Base-by-base conservation (phyloP, 2,329 filamentous ascomycete genomes). In the Aspergillus transmontanensis region DNA sequence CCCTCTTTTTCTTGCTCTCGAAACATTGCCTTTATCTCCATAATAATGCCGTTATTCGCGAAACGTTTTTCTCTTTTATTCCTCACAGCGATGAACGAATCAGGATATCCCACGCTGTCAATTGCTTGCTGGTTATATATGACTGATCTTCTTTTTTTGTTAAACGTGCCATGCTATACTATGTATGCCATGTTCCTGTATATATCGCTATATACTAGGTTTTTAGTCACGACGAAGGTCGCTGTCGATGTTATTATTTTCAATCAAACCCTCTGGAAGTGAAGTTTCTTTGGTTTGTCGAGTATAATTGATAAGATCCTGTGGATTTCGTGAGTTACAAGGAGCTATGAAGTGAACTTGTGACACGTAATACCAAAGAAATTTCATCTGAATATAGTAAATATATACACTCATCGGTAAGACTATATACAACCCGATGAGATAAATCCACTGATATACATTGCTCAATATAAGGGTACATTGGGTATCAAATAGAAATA, bases 21-120 rank as follows among this genome's bases (percentile, higher is more conserved):
- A 26, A 16, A 59, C 57, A 62, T 66, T 62, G 61, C 53, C 54
- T 39, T 45, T 23, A 45, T 23, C 46, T 34, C n/a, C 30, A 9
- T 55, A 39, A 54, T 55, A 55, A 55, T 55, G 32, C 51, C 51
- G 48, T 51, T 51, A 51, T 32, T 51, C 48, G 30, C 28, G 28
- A 32, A 34, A 51, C 16, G 28, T 11, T 32, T 19, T 51, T 51
- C 19, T 32, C 10, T 32, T 32, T 32, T 51, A 51, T 34, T n/a
- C 28, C 51, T 36, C 51, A 28, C 51, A 55, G 51, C 51, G 51
- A 39, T 55, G 51, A 39, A 55, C 51, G 51, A 55, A 36, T 39
- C 51, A 39, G 21, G 51, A 54, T 55, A 55, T 55, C 51, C 32
- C 51, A 55, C 51, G n/a, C 51, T 55, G 51, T 39, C 51, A 39